Percentiles rank a stretch among this genome's conserved stretches.
phyloP scores from a whole-genome alignment of 768 basidiomycete species.

The Lentinula guzmanii region DNA sequence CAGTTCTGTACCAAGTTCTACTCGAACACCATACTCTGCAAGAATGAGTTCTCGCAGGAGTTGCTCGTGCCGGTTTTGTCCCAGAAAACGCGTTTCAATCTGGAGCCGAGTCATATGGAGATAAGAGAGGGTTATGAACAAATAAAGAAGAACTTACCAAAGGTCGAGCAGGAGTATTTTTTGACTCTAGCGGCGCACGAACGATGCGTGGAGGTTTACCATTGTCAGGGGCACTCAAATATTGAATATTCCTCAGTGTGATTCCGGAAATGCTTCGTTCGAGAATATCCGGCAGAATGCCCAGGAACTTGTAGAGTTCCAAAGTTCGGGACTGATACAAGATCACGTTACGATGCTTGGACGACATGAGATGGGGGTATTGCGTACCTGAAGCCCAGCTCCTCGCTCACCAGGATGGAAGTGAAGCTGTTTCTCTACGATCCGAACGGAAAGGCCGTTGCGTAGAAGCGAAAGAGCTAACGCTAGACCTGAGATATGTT shows the following conservation, averaged over 20 bases:
- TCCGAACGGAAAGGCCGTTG: slow-evolving; percentile 24
- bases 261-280: neutral
- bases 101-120: neutral
- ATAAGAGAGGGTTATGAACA: neutral
- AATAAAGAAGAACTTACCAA: slow-evolving; percentile 10
- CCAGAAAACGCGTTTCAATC: slow-evolving; percentile 13
- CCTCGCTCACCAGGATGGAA: slow-evolving; percentile 20
- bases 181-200: neutral
- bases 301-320: slow-evolving; percentile 21
- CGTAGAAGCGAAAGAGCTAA: slow-evolving; percentile 22
- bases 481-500: slow-evolving; percentile 17
- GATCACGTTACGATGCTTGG: neutral
- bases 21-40: slow-evolving; percentile 15
- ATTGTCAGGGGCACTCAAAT: slow-evolving; percentile 5
- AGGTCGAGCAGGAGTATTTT: slow-evolving; percentile 13
- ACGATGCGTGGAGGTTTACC: neutral
- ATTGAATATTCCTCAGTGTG: slow-evolving; percentile 8
- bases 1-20: slow-evolving; percentile 32
- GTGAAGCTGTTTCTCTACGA: slow-evolving; percentile 19
- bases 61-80: slow-evolving; percentile 22
- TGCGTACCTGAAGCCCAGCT: slow-evolving; percentile 17
- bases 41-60: slow-evolving; percentile 23
- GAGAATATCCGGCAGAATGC: slow-evolving; percentile 12
- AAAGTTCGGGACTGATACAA: slow-evolving; percentile 16
- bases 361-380: neutral